phyloP scores from a whole-genome alignment of 805 yeast species.

The Candida gorgasii region DNA sequence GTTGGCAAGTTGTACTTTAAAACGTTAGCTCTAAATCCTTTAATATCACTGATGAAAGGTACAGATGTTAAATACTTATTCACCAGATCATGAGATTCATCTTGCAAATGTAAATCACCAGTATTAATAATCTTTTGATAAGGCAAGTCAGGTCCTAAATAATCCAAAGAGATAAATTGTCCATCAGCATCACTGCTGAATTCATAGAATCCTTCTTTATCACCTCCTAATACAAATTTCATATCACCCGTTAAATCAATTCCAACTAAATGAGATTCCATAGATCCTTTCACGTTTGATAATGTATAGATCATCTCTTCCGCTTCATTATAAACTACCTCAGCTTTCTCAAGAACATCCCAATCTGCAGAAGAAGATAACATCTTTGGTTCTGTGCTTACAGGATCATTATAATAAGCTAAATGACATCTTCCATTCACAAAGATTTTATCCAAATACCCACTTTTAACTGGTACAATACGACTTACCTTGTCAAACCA shows the following conservation, averaged over 20 bases:
- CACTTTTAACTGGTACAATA: constrained; percentile 20
- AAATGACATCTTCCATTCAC: constrained; percentile 64
- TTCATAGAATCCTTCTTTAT: constrained; percentile 58
- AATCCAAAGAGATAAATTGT: constrained; percentile 62
- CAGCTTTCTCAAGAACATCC: constrained; percentile 75
- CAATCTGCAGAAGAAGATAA: constrained; percentile 65
- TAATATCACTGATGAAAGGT: constrained; percentile 20
- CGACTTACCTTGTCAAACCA: constrained; percentile 55
- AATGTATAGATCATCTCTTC: constrained; percentile 54
- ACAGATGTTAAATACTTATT: constrained; percentile 14
- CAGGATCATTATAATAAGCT: constrained; percentile 72
- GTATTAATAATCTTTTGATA: constrained; percentile 65
- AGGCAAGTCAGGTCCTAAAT: constrained; percentile 78
- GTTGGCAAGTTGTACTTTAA: constrained; percentile 51
- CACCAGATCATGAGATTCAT: constrained; percentile 7
- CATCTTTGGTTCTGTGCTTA: constrained; percentile 43
- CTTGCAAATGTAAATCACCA: constrained; percentile 23
- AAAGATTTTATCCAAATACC: constrained; percentile 71
- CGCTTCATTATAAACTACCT: constrained; percentile 51
- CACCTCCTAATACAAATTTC: constrained; percentile 27
- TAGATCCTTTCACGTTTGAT: constrained; percentile 73
- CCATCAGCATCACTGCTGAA: constrained; percentile 75
- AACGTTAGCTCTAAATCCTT: constrained; percentile 18
- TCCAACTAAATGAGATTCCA: constrained; percentile 78
- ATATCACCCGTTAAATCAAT: constrained; percentile 35